Evolutionary conservation across 768 basidiomycete genomes (phyloP), one percentile per base, ranked within the genome.

Genomic region (Rhizopogon sp.): DNA sequence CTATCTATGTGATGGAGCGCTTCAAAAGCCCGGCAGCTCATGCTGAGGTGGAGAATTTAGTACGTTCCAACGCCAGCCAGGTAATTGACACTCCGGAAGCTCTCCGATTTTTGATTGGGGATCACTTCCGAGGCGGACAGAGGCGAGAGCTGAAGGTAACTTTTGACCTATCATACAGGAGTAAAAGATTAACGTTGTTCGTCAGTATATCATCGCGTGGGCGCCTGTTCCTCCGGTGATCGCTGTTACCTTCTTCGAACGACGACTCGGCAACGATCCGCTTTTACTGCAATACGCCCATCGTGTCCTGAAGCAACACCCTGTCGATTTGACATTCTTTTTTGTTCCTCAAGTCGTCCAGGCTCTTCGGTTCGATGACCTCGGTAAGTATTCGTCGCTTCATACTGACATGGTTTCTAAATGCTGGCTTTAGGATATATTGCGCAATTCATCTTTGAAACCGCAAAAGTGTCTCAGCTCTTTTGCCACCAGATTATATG

Each of bases 401-500:
- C 8, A 5, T 37, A 46, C 28, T 39, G 41, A 6, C 17, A 25
- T 50, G 25, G 43, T 53, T 44, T 46, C 3, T 29, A 43, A 55
- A 50, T 37, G 6, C 6, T 46, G 7, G 14, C 14, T 31, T 2
- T 58, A 95, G 96, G 92, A 16, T 98, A 98, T 71, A 93, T 98
- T 29, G 83, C 88, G 55, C 84, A 86, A 20, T 99, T 98, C 78
- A 92, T 98, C 61, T 93, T 94, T 60, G 95, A 98, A 74, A 97
- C 95, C 0, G 88, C 96, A 6, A 96, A 92, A 72, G 93, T 98
- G 51, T 98, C 96, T 2, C 95, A 96, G 67, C 72, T 93, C 22
- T 99, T 99, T 75, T 99, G 97, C 66, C 97, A 99, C 67, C 97
- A 99, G 74, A 98, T 98, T 59, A 92, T 99, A 58, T 99, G 97